Evolutionary conservation across 2,329 filamentous ascomycete species (phyloP), one percentile per base, ranked within the genome.

Genomic region (Sclerotinia sclerotiorum): DNA sequence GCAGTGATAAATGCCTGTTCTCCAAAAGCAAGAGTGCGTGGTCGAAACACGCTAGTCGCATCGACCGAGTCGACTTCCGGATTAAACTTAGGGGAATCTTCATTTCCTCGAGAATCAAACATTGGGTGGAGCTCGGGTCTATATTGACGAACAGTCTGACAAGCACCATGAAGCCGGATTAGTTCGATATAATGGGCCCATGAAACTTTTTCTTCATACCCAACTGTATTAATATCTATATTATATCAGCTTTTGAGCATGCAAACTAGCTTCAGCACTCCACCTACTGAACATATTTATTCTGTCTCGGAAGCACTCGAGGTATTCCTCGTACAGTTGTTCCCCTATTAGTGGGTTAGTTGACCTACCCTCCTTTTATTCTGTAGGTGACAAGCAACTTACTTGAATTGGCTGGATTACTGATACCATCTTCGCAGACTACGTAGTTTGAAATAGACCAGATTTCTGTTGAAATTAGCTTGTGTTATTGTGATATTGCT

Each of bases 1-100:
- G 58, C 58, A 11, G 44, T 48, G 46, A 62, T 24, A 5, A 62
- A 62, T 21, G 44, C 58, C 3, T 62, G 58, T n/a, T 62, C 58
- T 8, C 46, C 42, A 8, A 32, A n/a, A 2, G 19, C 2, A 6
- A 62, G 46, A 6, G 58, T 32, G 17, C 10, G 42, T 21, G 44
- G 11, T 35, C 58, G 58, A 17, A 62, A 62, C 19, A 62, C 51
- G 46, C 19, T 35, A 27, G 58, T 62, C 15, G 42, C 58, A 17
- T 48, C 27, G 19, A 62, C 46, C 8, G 46, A 32, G 21, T 62
- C 58, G 11, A 15, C 32, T 7, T 46, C 46, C 3, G 58, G 44
- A 35, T 62, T 15, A 17, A 62, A 62, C 0, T 2, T 6, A 3
- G 42, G 44, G 24, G 49, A 48, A 32, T 46, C 5, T 4, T 21